Evolutionary conservation across 768 basidiomycete species (phyloP).

Genomic region (Leucosporidium scottii): DNA sequence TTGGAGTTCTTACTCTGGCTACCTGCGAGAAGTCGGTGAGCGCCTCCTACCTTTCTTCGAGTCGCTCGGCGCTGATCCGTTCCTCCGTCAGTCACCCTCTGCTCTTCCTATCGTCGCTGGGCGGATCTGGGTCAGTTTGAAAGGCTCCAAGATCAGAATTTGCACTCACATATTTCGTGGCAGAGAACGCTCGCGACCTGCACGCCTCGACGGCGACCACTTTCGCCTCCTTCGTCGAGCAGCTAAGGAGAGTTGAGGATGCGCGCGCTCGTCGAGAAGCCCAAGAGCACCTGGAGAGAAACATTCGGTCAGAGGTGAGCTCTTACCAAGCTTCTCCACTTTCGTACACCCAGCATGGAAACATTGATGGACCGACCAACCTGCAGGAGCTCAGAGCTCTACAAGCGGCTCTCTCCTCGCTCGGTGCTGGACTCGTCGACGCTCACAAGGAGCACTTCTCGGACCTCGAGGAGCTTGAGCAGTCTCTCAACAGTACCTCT

Average conservation of each 20-base stretch:
- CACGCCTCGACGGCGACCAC: conserved; percentile 3
- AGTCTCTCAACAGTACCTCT: too few species aligned
- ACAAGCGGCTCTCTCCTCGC: too few species aligned
- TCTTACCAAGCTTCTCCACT: too few species aligned
- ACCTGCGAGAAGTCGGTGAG: conserved; percentile 17
- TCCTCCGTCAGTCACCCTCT: conserved; percentile 7
- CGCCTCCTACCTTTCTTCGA: too few species aligned
- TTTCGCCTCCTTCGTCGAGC: conserved; percentile 1
- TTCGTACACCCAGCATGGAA: too few species aligned
- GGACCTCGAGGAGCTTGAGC: too few species aligned
- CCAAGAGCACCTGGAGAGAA: background rate
- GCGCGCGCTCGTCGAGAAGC: background rate
- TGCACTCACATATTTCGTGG: background rate
- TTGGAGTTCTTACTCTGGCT: conserved; percentile 9
- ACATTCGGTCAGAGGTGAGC: too few species aligned
- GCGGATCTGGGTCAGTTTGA: conserved; percentile 6
- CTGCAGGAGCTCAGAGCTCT: too few species aligned
- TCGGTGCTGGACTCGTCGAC: too few species aligned
- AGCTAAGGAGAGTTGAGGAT: background rate
- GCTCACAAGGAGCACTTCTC: too few species aligned
- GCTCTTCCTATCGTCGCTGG: conserved; percentile 11
- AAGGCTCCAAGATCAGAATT: background rate
- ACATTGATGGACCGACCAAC: too few species aligned
- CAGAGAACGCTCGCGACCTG: conserved; percentile 12
- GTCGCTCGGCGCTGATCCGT: background rate